phyloP scores from a whole-genome alignment of 2,329 filamentous ascomycete species.

The Pezicula carpinea region DNA sequence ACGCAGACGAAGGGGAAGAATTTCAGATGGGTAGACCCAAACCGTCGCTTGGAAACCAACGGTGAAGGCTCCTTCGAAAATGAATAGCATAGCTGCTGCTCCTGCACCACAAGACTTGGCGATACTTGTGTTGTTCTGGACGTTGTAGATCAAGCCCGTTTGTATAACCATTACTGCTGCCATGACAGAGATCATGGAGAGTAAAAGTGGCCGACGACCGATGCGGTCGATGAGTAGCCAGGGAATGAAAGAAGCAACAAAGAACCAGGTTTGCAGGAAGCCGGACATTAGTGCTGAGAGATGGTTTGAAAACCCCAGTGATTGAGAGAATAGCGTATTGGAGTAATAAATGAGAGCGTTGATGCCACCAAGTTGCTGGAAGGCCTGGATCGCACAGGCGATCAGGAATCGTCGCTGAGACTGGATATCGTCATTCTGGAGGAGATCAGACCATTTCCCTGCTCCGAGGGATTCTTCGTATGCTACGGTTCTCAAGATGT shows the following conservation, averaged over 20 bases:
- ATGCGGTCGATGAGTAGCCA: conserved; percentile 45
- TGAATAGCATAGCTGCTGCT: conserved; percentile 48
- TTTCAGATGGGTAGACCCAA: conserved; percentile 57
- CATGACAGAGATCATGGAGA: conserved; percentile 42
- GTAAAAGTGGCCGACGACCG: conserved; percentile 64
- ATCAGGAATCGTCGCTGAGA: conserved; percentile 46
- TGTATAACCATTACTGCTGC: conserved; percentile 37
- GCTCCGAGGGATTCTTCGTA: conserved; percentile 31
- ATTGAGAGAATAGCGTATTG: conserved; percentile 41
- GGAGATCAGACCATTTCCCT: conserved; percentile 21
- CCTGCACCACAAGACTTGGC: conserved; percentile 32
- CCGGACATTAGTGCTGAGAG: conserved; percentile 48
- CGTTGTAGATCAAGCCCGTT: conserved; percentile 36
- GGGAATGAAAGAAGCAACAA: conserved; percentile 35
- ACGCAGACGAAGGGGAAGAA: conserved; percentile 52
- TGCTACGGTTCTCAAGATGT: conserved; percentile 30
- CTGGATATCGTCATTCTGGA: conserved; percentile 29
- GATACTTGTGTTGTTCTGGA: conserved; percentile 30
- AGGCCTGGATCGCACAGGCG: conserved; percentile 42
- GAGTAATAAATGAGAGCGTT: conserved; percentile 39
- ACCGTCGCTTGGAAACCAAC: conserved; percentile 56
- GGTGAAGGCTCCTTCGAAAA: conserved; percentile 58
- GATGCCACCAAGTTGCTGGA: conserved; percentile 44
- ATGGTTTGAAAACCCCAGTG: conserved; percentile 36
- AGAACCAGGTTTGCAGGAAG: conserved; percentile 44